Base-by-base conservation (phyloP, 2,329 filamentous ascomycete species). In the Atkinsonella hypoxylon region DNA sequence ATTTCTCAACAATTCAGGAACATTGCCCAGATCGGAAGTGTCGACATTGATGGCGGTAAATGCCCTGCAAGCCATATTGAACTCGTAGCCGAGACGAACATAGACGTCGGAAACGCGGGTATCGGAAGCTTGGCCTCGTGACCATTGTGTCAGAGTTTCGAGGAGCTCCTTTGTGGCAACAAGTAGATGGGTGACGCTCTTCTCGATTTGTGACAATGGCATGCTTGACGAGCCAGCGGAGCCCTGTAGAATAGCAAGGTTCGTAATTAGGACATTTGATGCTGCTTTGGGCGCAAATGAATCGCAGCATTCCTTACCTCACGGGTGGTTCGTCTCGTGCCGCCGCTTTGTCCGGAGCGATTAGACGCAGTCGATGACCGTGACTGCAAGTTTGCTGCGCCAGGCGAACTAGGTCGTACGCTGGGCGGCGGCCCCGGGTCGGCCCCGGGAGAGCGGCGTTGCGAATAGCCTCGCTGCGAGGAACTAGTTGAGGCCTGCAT, bases 31-130 rank as follows among this genome's bases (percentile, higher is more conserved):
- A 66, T 98, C 93, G 26, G 82, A 81, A 1, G 90, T 96, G 62
- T 98, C 93, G 55, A 98, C 93, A 55, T 94, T 93, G 62, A 98
- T 98, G 52, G 90, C 89, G 61, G 88, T 89, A 69, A 98, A 98
- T 54, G 93, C 91, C 51, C 93, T 85, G 67, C 91, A 97, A 30
- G 93, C 93, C 73, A 98, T 93, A 70, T 98, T 98, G 77, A 98
- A 98, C 69, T 98, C 93, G 70, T 98, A 98, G 45, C 93, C 93
- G 54, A 98, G 74, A 54, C 93, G 85, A 54, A 98, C 93, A 65
- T 98, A 98, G 59, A 98, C 93, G 66, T 98, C 93, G 12, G 93
- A 97, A 53, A 98, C 93, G 66, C 97, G 88, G 54, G 85, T 87
- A 69, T 98, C 93, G 56, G 89, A 90, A 50, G 93, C 90, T 61